Percentiles rank a stretch among this genome's conserved stretches.
These are phyloP conservation scores for Stipa capillata DNA, from an alignment of 176 grass and related monocot species.

Conservation along the genomic window DNA sequence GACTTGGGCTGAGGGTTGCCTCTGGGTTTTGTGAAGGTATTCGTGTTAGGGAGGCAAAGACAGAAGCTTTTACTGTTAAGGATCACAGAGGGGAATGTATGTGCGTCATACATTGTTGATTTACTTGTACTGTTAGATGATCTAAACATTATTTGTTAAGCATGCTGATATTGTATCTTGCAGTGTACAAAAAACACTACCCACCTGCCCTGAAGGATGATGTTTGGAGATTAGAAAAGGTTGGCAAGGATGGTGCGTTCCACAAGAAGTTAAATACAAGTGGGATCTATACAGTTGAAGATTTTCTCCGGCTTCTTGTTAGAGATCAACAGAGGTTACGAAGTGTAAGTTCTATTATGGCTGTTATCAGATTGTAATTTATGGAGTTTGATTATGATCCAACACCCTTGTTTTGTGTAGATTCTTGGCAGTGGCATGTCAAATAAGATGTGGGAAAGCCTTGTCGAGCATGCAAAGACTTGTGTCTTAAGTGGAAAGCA, in stretches of 20 bases:
- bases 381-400: slow-evolving; percentile 14
- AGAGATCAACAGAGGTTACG: slow-evolving; percentile 69
- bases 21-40: slow-evolving; percentile 67
- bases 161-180: slow-evolving; percentile 25
- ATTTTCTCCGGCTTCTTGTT: slow-evolving; percentile 90
- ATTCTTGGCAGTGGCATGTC: slow-evolving; percentile 84
- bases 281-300: slow-evolving; percentile 72
- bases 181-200: slow-evolving; percentile 98
- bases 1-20: slow-evolving; percentile 68
- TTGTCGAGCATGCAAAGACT: slow-evolving; percentile 92
- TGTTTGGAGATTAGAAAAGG: slow-evolving; percentile 91
- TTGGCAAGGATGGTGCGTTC: slow-evolving; percentile 91
- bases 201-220: slow-evolving; percentile 87
- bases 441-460: slow-evolving; percentile 97
- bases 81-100: slow-evolving; percentile 93
- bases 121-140: slow-evolving; percentile 17
- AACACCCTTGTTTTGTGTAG: slow-evolving; percentile 32
- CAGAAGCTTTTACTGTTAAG: slow-evolving; percentile 90
- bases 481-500: slow-evolving; percentile 83
- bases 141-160: neutral
- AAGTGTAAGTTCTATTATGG: slow-evolving; percentile 47
- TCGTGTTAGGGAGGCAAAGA: slow-evolving; percentile 78
- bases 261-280: slow-evolving; percentile 74
- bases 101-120: neutral
- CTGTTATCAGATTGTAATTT: slow-evolving; percentile 11